Base-by-base conservation (phyloP, 169 alveolate species). In the Eimeria zaria region DNA sequence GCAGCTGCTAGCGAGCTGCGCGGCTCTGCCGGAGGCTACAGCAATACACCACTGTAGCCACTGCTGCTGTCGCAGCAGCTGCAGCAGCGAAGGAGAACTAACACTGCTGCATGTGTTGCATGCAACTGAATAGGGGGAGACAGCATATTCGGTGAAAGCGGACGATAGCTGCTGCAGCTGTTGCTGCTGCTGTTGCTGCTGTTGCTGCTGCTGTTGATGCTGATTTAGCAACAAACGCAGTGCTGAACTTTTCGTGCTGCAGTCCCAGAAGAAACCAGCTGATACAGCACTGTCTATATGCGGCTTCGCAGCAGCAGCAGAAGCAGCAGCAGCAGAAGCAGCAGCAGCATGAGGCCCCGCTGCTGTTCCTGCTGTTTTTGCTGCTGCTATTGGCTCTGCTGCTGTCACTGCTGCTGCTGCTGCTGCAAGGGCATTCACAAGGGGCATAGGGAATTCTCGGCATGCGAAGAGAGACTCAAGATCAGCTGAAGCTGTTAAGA, bases 21-120 rank as follows among this genome's bases (percentile, higher is more conserved):
- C 74, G 14, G 91, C 91, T 27, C 91, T 83, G 30, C 91, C 91
- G 20, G 91, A 83, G 60, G 91, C 91, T 5, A 83, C 91, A 7
- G 91, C 91, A 5, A 83, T 36, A 67, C 91, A 83, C 91, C 91
- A 83, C 91, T 83, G 91, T 55, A 83, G 91, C 91, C 91, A 83
- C 48, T 83, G 71, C 91, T 83, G 91, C 91, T 83, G 91, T 33
- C 91, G 71, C 91, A 83, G 71, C 76, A 78, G 89, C 67, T 46
- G 89, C 60, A 78, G 89, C 60, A 78, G 89, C 44, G 89, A 78
- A 6, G 88, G 67, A 22, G 58, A 27, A 18, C 18, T 1, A 8
- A 0, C 9, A 36, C 41, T 48, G 60, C 89, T n/a, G 60, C 69
- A 14, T 14, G 58, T 4, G 44, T 20, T 33, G 58, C 84, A 11